These are phyloP conservation scores for Actinidia polygama DNA, from an alignment of 179 eudicot genomes.

Conservation along the genomic window DNA sequence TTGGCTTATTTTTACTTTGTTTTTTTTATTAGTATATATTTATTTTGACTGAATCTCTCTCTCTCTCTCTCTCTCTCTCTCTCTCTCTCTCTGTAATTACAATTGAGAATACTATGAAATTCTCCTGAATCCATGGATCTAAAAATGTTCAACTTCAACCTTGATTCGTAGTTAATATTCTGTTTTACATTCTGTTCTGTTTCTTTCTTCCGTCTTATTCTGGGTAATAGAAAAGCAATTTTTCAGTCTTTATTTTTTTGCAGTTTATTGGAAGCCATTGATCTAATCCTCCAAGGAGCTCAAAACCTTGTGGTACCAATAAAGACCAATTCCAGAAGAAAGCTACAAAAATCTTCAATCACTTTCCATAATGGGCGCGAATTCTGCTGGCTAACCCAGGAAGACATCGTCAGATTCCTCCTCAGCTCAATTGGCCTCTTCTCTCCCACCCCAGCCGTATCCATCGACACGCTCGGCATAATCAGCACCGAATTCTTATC, in stretches of 20 bases:
- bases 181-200: no score
- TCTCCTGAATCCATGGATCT: neutral
- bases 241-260: conserved; percentile 14
- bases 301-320: conserved; percentile 75
- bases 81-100: no score
- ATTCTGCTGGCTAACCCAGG: conserved; percentile 80
- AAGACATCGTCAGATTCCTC: conserved; percentile 78
- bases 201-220: no score
- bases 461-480: conserved; percentile 64
- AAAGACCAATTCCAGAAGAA: conserved; percentile 45
- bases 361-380: conserved; percentile 48
- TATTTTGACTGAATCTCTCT: no score
- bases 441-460: conserved; percentile 55
- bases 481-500: conserved; percentile 51
- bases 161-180: no score
- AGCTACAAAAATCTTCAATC: conserved; percentile 35
- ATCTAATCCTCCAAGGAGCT: conserved; percentile 77
- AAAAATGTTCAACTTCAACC: neutral
- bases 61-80: no score
- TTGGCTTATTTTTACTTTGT: neutral
- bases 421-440: conserved; percentile 77
- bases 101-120: neutral
- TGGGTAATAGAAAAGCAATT: no score
- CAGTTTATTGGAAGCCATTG: conserved; percentile 82
- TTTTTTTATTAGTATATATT: neutral